Evolutionary conservation across 2,329 filamentous ascomycete genomes (phyloP).

Genomic region (Ustilaginoidea virens): DNA sequence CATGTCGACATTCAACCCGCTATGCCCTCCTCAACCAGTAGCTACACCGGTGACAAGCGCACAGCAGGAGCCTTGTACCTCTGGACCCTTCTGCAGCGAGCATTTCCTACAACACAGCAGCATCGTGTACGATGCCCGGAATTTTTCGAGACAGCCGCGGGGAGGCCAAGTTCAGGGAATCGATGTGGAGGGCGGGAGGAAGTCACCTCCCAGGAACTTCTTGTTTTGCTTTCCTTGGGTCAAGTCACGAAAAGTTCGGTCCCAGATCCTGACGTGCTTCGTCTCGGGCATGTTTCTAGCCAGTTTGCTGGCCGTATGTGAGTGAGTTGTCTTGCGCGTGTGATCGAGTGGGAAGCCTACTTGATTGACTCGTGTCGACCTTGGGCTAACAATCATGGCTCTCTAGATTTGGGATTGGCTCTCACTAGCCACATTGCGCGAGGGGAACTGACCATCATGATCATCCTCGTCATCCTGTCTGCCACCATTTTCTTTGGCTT

Average conservation of each 20-base stretch:
- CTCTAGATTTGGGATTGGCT: conserved; percentile 56
- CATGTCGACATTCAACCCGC: too few species aligned
- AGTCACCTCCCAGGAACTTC: conserved; percentile 21
- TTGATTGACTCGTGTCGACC: background rate
- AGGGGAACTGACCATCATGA: conserved; percentile 62
- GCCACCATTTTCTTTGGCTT: conserved; percentile 71
- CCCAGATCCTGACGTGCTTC: conserved; percentile 43
- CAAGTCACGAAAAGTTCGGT: conserved; percentile 35
- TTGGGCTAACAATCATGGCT: background rate
- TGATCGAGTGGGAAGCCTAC: background rate
- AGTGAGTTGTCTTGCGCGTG: too few species aligned
- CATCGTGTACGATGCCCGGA: too few species aligned
- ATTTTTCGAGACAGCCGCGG: background rate
- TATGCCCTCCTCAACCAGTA: too few species aligned
- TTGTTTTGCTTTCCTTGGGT: conserved; percentile 41
- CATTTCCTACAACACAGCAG: too few species aligned
- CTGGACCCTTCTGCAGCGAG: too few species aligned
- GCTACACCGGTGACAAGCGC: too few species aligned
- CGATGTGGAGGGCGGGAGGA: background rate
- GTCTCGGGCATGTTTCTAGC: conserved; percentile 49
- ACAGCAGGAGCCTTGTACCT: too few species aligned
- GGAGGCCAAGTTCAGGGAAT: background rate
- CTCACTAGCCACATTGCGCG: conserved; percentile 47
- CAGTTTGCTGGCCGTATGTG: conserved; percentile 49
- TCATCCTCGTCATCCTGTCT: conserved; percentile 63